A percentile compares a stretch with the other conserved stretches of the same genome.
Evolutionary conservation across 805 yeast species (phyloP).

Genomic region (Helenozyma baotianmanensis): DNA sequence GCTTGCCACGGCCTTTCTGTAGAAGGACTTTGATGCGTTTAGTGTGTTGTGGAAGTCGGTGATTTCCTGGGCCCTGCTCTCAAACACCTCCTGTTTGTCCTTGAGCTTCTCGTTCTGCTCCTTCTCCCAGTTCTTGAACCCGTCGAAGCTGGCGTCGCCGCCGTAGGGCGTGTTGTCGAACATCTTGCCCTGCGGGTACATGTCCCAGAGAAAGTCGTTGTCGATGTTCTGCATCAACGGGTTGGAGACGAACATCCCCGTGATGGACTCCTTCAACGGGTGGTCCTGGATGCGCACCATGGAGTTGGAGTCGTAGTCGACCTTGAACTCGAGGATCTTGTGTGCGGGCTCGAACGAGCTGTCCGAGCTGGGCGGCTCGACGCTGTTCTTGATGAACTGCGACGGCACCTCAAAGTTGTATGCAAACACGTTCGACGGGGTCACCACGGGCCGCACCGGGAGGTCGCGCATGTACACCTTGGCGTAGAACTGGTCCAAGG

Average conservation of each 20-base stretch:
- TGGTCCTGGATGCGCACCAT: conserved; percentile 26
- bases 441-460: conserved; percentile 4
- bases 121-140: conserved; percentile 35
- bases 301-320: not conserved
- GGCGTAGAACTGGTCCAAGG: conserved; percentile 13
- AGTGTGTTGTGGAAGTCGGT: conserved; percentile 20
- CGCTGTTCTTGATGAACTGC: not conserved
- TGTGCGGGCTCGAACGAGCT: conserved; percentile 1
- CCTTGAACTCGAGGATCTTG: conserved; percentile 1
- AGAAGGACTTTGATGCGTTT: conserved; percentile 22
- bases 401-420: conserved; percentile 11
- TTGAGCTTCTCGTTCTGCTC: conserved; percentile 20
- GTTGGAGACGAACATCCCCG: conserved; percentile 36
- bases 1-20: conserved; percentile 10
- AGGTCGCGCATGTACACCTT: conserved; percentile 9
- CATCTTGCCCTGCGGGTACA: conserved; percentile 30
- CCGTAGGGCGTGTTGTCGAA: conserved; percentile 36
- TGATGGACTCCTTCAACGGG: conserved; percentile 33
- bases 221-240: conserved; percentile 31
- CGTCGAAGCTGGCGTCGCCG: conserved; percentile 16
- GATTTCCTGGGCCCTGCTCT: conserved; percentile 13
- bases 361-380: not conserved
- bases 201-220: conserved; percentile 38
- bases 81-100: conserved; percentile 7
- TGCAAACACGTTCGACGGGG: conserved; percentile 1